Evolutionary conservation across 2,329 filamentous ascomycete species (phyloP), one percentile per base, ranked within the genome.

Genomic region (Periglandula ipomoeae): DNA sequence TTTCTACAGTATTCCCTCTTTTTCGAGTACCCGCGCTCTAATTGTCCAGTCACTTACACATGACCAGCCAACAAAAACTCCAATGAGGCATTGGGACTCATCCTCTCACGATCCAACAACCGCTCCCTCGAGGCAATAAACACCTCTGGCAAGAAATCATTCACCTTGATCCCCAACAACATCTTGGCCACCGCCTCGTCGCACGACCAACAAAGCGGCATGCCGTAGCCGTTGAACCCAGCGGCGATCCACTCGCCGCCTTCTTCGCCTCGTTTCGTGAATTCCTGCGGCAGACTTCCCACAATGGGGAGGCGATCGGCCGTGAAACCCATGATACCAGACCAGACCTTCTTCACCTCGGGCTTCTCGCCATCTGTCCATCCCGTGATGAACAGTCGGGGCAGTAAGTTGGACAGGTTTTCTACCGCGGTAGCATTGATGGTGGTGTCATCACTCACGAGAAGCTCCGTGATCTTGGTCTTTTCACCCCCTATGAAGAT

Each of bases 401-500:
- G 65, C 32, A 75, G 54, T 4, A 72, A 54, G 1, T 66, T 67
- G 3, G 59, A 55, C 0, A 69, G 63, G 52, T 61, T 63, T 40
- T 56, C 58, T 13, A 55, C 50, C 34, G 59, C 65, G 42, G 64
- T 48, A 4, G 62, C 54, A 3, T 71, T 68, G 2, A 70, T 54
- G 7, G 58, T 56, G 2, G 62, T 62, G 55, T 79, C 75, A 10
- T 72, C 68, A 2, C 66, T 63, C 2, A 70, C 57, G 0, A 74
- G 70, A 0, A 78, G 46, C 40, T 71, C 66, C 17, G 65, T 44
- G 9, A 58, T 19, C 13, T 49, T 22, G 27, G 63, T 59, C 47
- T 73, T 71, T 0, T 74, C 76, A 1, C 75, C 76, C 1, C 76
- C 75, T 8, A 75, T 60, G 68, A 79, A 73, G 48, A 79, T 63